Base-by-base conservation (phyloP, 352 stramenopile species). In the Globisporangium cystogenes region DNA sequence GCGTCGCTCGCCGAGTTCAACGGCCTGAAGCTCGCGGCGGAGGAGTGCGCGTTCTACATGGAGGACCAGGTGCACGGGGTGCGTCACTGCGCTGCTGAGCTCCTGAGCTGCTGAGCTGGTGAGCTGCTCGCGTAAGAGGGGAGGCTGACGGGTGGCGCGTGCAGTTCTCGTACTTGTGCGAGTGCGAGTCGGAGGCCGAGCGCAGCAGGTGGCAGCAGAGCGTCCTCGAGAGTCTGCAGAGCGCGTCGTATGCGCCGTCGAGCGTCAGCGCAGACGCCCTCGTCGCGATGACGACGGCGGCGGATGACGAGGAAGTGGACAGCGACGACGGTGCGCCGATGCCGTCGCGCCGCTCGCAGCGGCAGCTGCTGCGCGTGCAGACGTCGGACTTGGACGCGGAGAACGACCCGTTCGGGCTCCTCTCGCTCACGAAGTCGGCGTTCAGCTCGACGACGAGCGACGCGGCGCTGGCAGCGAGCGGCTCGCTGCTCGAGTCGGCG, bases 371-470 rank as follows among this genome's bases (percentile, higher is more conserved):
- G 29, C 65, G 74, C 50, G 59, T 71, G 31, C 62, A 66, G 21
- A 71, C 64, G n/a, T 70, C 70, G 5, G 57, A 76, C 50, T 45
- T 82, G n/a, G 51, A 77, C 29, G 64, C 65, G 40, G 71, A 77
- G 7, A 69, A 84, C 10, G 70, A 83, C 31, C 65, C 68, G 0
- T 84, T 84, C 35, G 74, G 74, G 0, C 45, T 84, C 21, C 29
- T 82, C 15, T 77, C 68, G 5, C 48, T 84, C 1, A 72, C 64
- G n/a, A 80, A 67, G 12, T 82, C 74, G 15, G 71, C 71, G 1
- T 56, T 84, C 26, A 75, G 65, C 55, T 58, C 50, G 3, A 31
- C 53, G 7, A 26, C 50, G 45, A 60, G 40, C 20, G 43, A 58
- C 20, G 46, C 43, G 11, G 48, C 33, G 2, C 40, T 53, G 11